phyloP scores from a whole-genome alignment of 768 basidiomycete species.

The Tremella fuciformis region DNA sequence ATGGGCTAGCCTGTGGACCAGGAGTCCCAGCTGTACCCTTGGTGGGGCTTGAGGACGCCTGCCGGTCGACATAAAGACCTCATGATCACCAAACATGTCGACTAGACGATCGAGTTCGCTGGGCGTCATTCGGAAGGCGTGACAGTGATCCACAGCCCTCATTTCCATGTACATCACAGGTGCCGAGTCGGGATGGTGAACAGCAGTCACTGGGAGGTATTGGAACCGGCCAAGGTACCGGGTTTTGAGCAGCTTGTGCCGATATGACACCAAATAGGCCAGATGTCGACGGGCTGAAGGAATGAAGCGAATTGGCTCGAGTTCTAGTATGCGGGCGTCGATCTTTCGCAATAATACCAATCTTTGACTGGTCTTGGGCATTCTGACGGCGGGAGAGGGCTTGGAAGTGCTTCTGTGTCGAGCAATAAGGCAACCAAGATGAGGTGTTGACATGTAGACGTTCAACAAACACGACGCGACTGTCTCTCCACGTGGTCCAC shows the following conservation, averaged over 20 bases:
- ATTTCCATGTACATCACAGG: background rate
- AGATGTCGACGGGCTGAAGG: background rate
- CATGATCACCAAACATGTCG: constrained; percentile 6
- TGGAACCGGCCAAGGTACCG: background rate
- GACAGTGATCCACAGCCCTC: background rate
- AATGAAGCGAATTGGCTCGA: background rate
- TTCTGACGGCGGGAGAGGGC: background rate
- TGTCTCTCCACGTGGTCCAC: no score
- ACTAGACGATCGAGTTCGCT: constrained; percentile 4
- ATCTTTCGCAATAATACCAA: background rate
- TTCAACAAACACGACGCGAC: no score
- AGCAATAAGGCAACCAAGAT: no score
- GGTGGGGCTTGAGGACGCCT: constrained; percentile 4
- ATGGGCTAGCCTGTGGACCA: constrained; percentile 10
- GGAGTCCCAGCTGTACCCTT: background rate
- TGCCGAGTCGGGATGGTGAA: background rate
- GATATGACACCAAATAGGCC: background rate
- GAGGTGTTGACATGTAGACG: no score
- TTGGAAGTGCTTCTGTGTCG: no score
- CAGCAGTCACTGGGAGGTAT: background rate
- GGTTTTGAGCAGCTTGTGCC: background rate
- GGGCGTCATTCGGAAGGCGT: constrained; percentile 6
- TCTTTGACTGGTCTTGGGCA: background rate
- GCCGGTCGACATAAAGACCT: background rate
- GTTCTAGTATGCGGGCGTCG: background rate